Conservation (phyloP, 805 yeast species). For the Yarrowia porcina region DNA sequence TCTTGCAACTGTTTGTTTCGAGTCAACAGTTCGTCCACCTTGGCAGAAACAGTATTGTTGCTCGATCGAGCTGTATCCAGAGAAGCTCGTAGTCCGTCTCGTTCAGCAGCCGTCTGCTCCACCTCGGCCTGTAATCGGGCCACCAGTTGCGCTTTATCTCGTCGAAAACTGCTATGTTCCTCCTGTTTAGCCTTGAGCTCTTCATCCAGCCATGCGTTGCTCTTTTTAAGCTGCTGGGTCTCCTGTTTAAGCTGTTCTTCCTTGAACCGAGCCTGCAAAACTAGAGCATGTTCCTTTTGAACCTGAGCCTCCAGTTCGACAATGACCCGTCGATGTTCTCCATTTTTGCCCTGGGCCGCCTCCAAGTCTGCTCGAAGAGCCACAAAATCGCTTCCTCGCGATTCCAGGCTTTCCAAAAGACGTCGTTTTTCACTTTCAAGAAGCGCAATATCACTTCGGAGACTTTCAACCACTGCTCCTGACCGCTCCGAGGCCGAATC, state of each 20-base stretch:
- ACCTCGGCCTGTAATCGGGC: slow-evolving; percentile 39
- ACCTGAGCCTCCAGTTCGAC: slow-evolving; percentile 42
- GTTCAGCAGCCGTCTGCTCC: slow-evolving; percentile 41
- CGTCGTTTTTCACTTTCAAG: slow-evolving; percentile 39
- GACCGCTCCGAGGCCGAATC: background rate
- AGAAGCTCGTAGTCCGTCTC: slow-evolving; percentile 33
- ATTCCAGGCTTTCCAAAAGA: slow-evolving; percentile 35
- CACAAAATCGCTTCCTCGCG: slow-evolving; percentile 35
- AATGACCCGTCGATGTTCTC: slow-evolving; percentile 43
- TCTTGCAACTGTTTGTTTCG: slow-evolving; percentile 50
- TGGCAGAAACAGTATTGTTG: slow-evolving; percentile 40
- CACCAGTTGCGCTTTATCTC: slow-evolving; percentile 38
- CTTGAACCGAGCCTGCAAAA: slow-evolving; percentile 38
- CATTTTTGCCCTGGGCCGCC: slow-evolving; percentile 39
- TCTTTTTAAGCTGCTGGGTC: slow-evolving; percentile 41
- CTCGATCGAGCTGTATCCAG: slow-evolving; percentile 40
- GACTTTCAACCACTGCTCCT: slow-evolving; percentile 27
- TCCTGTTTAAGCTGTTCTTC: slow-evolving; percentile 45
- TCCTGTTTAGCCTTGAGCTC: slow-evolving; percentile 40
- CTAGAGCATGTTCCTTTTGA: slow-evolving; percentile 38
- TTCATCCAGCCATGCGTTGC: slow-evolving; percentile 44
- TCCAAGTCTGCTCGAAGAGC: slow-evolving; percentile 42
- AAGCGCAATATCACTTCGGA: slow-evolving; percentile 42
- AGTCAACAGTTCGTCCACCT: slow-evolving; percentile 45
- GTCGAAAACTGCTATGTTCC: slow-evolving; percentile 37